A percentile compares a stretch with the other conserved stretches of the same genome.
Evolutionary conservation across 805 yeast genomes (phyloP).

Genomic region (Saccharomycopsis malanga): DNA sequence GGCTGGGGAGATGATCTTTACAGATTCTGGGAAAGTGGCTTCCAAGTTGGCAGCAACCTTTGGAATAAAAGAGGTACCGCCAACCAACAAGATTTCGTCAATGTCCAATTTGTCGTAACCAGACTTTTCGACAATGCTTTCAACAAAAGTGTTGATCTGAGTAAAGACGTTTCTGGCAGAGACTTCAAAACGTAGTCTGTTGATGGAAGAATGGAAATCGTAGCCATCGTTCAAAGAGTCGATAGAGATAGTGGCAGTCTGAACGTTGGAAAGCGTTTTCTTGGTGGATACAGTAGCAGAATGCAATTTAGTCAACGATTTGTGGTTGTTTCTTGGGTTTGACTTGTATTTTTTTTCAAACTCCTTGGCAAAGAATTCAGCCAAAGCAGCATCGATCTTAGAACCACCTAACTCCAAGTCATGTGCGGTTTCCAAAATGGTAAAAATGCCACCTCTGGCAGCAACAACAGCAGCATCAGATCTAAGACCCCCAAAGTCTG

Average conservation of each 20-base stretch:
- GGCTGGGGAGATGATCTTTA: slow-evolving; percentile 63
- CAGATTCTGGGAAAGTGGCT: slow-evolving; percentile 71
- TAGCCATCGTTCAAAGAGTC: slow-evolving; percentile 91
- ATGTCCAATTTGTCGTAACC: slow-evolving; percentile 77
- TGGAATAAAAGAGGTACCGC: slow-evolving; percentile 91
- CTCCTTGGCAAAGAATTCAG: slow-evolving; percentile 84
- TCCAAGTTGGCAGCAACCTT: slow-evolving; percentile 75
- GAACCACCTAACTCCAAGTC: slow-evolving; percentile 83
- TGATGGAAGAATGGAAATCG: slow-evolving; percentile 88
- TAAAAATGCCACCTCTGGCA: slow-evolving; percentile 88
- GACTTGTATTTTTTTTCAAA: slow-evolving; percentile 81
- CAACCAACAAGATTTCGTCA: slow-evolving; percentile 85
- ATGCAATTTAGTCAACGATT: slow-evolving; percentile 83
- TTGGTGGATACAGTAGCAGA: slow-evolving; percentile 78
- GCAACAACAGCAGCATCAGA: slow-evolving; percentile 93
- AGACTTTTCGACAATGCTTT: slow-evolving; percentile 70
- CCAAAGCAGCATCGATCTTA: slow-evolving; percentile 69
- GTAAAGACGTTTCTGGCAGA: slow-evolving; percentile 72
- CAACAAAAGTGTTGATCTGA: slow-evolving; percentile 71
- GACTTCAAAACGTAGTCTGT: slow-evolving; percentile 90
- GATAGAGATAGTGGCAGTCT: slow-evolving; percentile 82
- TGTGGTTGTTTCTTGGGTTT: slow-evolving; percentile 72
- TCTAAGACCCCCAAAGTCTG: slow-evolving; percentile 94
- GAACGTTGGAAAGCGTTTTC: slow-evolving; percentile 87
- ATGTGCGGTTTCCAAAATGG: slow-evolving; percentile 80